Base-by-base conservation (phyloP, 805 yeast genomes). In the Pichia heedii region DNA sequence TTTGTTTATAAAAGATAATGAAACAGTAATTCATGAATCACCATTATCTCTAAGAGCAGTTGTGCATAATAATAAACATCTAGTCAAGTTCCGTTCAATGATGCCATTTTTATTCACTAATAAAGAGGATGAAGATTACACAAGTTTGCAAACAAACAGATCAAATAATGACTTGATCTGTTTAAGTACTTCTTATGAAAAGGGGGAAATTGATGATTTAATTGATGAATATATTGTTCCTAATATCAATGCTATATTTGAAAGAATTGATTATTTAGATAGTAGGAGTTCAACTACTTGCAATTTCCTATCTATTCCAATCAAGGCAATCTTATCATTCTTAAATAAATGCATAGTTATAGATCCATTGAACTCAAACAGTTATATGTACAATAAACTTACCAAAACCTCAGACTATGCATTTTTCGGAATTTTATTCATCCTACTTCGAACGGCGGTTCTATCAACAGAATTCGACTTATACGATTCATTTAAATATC, bases 171-270 rank as follows among this genome's bases (percentile, higher is more conserved):
- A 37, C 16, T 11, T 36, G 11, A 36, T 20, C 15, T 10, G 36
- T 5, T 24, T 44, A 11, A 19, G 11, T 13, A 29, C n/a, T 6
- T 16, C 19, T 8, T 39, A 37, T 21, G 8, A 37, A 21, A 35
- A 32, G 15, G 24, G 12, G 1, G 42, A 39, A 34, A 38, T 48
- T 33, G 37, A 41, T n/a, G 22, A 36, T 8, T 16, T 47, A 6
- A 43, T 53, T n/a, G 37, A 36, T 4, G 22, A 27, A 11, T 19
- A 44, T 9, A 22, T 48, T 3, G 13, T 22, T 13, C 53, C 53
- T 2, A 34, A 51, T 35, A 48, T 46, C 33, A 44, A 46, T 8
- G 59, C 60, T 2, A 36, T 54, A 16, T n/a, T 40, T 5, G 61
- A 58, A 39, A 40, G 57, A 38, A 11, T 58, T 3, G 40, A 35